Conservation (phyloP, 257 asterid genomes). For the Petunia secreta region DNA sequence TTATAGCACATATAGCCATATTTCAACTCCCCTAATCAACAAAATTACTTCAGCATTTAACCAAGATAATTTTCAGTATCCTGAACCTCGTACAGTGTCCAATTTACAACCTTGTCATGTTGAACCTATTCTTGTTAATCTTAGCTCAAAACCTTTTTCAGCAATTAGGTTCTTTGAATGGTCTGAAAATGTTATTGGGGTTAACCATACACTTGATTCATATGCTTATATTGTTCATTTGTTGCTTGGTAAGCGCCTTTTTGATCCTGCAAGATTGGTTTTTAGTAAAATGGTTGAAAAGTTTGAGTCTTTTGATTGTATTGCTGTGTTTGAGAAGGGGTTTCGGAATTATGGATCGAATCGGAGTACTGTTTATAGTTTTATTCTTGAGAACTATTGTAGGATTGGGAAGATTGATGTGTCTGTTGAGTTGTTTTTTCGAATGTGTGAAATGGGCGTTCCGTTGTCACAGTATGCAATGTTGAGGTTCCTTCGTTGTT, state of each 20-base stretch:
- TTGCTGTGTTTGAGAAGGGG: conserved; percentile 34
- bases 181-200: conserved; percentile 45
- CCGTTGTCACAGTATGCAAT: conserved; percentile 34
- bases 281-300: conserved; percentile 38
- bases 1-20: conserved; percentile 29
- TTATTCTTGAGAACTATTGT: conserved; percentile 41
- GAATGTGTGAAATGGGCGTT: conserved; percentile 34
- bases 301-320: conserved; percentile 37
- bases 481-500: conserved; percentile 35
- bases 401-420: conserved; percentile 36
- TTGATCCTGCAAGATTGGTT: conserved; percentile 44
- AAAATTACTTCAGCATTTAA: conserved; percentile 38
- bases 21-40: conserved; percentile 25
- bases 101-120: conserved; percentile 39
- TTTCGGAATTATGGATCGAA: conserved; percentile 33
- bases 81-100: conserved; percentile 32
- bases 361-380: conserved; percentile 34
- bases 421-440: conserved; percentile 36
- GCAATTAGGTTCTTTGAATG: conserved; percentile 48
- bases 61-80: conserved; percentile 30
- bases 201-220: conserved; percentile 39
- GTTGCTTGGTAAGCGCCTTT: conserved; percentile 35
- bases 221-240: conserved; percentile 37
- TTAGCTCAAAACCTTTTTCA: conserved; percentile 42
- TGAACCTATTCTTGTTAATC: conserved; percentile 31